phyloP scores from a whole-genome alignment of 1,284 basidiomycete genomes.

The Apiotrichum veenhuisii region DNA sequence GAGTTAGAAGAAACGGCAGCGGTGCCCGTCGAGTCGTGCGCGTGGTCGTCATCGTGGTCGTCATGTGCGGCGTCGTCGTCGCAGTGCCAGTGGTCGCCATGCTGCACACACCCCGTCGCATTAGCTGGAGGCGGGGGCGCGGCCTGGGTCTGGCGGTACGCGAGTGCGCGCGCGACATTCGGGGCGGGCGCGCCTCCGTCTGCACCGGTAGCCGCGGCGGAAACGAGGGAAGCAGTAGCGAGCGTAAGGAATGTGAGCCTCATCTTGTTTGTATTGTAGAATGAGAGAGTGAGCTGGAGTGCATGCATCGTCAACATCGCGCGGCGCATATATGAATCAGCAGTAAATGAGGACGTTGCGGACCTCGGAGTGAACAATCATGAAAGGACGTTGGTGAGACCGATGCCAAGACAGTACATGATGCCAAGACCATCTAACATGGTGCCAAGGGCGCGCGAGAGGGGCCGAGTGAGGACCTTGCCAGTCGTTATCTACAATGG shows the following conservation, averaged over 20 bases:
- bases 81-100: slow-evolving; percentile 29
- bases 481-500: too few relatives aligned
- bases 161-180: not conserved
- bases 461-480: too few relatives aligned
- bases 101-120: slow-evolving; percentile 16
- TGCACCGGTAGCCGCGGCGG: not conserved
- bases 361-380: too few relatives aligned
- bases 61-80: slow-evolving; percentile 7
- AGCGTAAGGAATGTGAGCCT: not conserved
- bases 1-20: not conserved
- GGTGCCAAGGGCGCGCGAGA: too few relatives aligned
- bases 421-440: too few relatives aligned
- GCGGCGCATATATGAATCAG: too few relatives aligned
- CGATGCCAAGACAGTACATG: too few relatives aligned
- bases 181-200: not conserved
- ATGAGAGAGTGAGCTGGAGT: too few relatives aligned
- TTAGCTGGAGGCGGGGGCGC: not conserved
- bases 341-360: too few relatives aligned
- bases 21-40: not conserved
- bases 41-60: not conserved
- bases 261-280: too few relatives aligned
- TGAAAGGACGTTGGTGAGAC: too few relatives aligned
- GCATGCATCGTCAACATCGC: too few relatives aligned
- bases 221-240: not conserved
- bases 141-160: not conserved